These are phyloP conservation scores for Carallia brachiata DNA, from an alignment of 345 rosid species.

Conservation along the genomic window DNA sequence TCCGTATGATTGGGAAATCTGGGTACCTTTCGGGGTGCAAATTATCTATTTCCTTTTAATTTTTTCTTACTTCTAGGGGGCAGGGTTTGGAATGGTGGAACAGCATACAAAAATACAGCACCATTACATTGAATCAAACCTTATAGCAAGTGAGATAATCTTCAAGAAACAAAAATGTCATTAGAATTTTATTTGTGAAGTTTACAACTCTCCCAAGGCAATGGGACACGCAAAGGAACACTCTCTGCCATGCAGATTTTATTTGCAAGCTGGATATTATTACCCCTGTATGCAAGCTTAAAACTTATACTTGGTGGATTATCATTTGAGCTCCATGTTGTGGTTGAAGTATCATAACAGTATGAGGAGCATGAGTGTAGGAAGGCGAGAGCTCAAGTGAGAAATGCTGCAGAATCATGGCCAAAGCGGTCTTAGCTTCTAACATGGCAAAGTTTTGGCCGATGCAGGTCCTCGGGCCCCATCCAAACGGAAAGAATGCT, in stretches of 20 bases:
- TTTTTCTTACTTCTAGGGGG: too few species aligned
- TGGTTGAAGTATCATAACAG: slow-evolving; percentile 49
- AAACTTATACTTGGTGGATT: slow-evolving; percentile 23
- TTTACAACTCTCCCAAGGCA: background rate
- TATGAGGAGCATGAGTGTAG: slow-evolving; percentile 48
- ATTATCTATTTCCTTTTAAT: too few species aligned
- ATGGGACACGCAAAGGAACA: background rate
- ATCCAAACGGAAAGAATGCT: slow-evolving; percentile 37
- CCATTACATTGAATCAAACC: too few species aligned
- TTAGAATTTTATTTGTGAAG: too few species aligned
- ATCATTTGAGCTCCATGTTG: slow-evolving; percentile 50
- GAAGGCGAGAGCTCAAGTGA: slow-evolving; percentile 46
- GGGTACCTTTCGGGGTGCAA: too few species aligned
- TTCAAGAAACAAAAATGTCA: too few species aligned
- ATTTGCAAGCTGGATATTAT: background rate
- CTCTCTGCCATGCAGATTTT: background rate
- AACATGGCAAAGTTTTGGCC: slow-evolving; percentile 47
- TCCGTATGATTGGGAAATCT: too few species aligned
- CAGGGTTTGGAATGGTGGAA: too few species aligned
- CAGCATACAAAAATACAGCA: too few species aligned
- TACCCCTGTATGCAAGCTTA: background rate
- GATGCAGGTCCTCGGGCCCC: slow-evolving; percentile 48
- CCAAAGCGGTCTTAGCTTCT: slow-evolving; percentile 57
- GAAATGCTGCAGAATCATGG: slow-evolving; percentile 47
- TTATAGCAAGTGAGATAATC: too few species aligned